Evolutionary conservation across 2,329 filamentous ascomycete genomes (phyloP), one percentile per base, ranked within the genome.

Genomic region (Lachnellula occidentalis): DNA sequence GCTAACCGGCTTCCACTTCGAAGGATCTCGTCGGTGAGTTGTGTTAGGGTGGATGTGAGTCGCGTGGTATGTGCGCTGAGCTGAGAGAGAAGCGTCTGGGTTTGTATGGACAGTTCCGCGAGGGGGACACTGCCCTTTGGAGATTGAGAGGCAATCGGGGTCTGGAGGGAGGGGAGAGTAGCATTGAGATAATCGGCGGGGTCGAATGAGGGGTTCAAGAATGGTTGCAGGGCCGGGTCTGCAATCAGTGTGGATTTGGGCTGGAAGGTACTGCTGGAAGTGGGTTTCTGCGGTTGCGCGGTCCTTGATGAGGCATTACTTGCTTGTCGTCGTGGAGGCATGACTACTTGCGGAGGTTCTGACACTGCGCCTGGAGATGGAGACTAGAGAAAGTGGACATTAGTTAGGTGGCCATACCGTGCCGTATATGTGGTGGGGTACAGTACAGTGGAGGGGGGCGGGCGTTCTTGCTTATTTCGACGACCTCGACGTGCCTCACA

Each of bases 1-100:
- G 92, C 90, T 54, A 99, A 75, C 4, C 92, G 81, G 60, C 89
- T 90, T 24, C 92, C 90, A 66, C 90, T 92, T 54, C 94, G 83
- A 58, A 99, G 73, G 59, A 99, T 97, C 63, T 97, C 94, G 70
- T 99, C 92, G 11, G 94, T 96, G 56, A 97, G 77, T 66, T 92
- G 86, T 34, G 91, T 96, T 55, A 99, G 78, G 45, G 85, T 88
- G 51, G 80, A 84, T 14, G 91, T 90, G 7, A 96, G 76, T 45
- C 91, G 82, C 17, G 90, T 87, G 1, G 91, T 95, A 69, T 96
- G 90, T 8, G 90, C 87, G 67, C 89, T 95, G 66, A 97, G 82
- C 66, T 92, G 88, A 1, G 91, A 89, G 46, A 96, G 78, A n/a
- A 95, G 78, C 3, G 85, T 79, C 71, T 96, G 92, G 1, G 92